Evolutionary conservation across 2,329 filamentous ascomycete genomes (phyloP), one percentile per base, ranked within the genome.

Genomic region (Xylariaceae sp.): DNA sequence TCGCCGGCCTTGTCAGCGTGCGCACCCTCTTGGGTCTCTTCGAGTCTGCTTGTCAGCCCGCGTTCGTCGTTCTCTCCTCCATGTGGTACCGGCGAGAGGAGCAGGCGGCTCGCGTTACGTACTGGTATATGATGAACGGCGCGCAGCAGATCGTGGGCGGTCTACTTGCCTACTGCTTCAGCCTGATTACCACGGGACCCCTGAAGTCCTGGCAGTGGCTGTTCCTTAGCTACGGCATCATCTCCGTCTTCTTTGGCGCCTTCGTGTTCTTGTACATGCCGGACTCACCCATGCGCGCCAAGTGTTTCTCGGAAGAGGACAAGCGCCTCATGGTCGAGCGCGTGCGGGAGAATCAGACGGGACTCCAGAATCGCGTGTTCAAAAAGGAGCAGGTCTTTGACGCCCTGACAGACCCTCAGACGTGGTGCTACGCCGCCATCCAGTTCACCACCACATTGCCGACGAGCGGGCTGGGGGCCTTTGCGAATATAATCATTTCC

Each of bases 61-160:
- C 74, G 3, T 87, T 87, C 52, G 67, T 87, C 19, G 66, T 87
- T 38, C 68, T 87, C 41, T 83, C 76, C 0, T 71, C 74, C 26
- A 84, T 85, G 68, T 87, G 83, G 83, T 87, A 87, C 60, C 78
- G 76, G 45, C 71, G 81, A 26, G 75, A 83, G 41, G 83, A 87
- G 52, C 84, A 87, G 55, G 75, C 81, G 0, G 61, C 74, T 0
- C 75, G 78, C 4, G 81, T 87, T 3, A 83, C 81, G 0, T 85
- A 80, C 60, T 87, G 83, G 83, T 83, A 85, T 60, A 85, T 85
- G 78, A 87, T 87, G 81, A 88, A 87, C 56, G 83, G 84, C 2
- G 73, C 71, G 1, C 83, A 87, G 56, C 83, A 87, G 55, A 82
- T 87, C 38, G 80, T 87, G 7, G 83, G 83, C 24, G 84, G 84